Evolutionary conservation across 768 basidiomycete genomes (phyloP).

Genomic region (Hortiboletus campestris): DNA sequence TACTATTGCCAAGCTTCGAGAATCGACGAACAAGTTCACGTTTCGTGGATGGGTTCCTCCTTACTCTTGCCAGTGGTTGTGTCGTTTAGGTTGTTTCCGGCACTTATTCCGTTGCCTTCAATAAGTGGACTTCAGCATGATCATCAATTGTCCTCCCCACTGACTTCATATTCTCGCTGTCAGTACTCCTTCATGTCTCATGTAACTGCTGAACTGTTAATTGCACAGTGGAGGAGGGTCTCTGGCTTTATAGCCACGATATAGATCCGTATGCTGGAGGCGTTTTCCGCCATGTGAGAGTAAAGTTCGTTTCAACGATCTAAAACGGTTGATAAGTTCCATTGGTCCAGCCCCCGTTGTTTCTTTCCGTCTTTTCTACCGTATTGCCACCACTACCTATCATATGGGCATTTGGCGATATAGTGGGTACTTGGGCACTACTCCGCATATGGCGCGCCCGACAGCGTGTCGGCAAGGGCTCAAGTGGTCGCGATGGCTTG

Average conservation of each 20-base stretch:
- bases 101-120: constrained; percentile 47
- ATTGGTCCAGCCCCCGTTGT: constrained; percentile 67
- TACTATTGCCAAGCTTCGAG: too few species aligned
- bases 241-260: constrained; percentile 75
- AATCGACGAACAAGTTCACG: too few species aligned
- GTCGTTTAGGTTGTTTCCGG: constrained; percentile 50
- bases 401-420: constrained; percentile 72
- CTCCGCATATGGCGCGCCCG: constrained; percentile 66
- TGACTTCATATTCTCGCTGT: constrained; percentile 80
- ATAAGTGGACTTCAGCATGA: constrained; percentile 52
- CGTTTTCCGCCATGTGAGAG: constrained; percentile 77
- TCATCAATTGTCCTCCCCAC: constrained; percentile 75
- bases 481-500: constrained; percentile 52
- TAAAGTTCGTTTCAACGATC: not conserved
- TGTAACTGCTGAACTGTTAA: constrained; percentile 1
- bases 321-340: not conserved
- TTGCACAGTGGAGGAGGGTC: constrained; percentile 78
- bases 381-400: constrained; percentile 58
- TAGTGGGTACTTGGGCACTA: constrained; percentile 64
- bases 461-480: constrained; percentile 41
- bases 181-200: constrained; percentile 28
- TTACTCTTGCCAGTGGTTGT: constrained; percentile 41
- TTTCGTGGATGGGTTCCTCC: not conserved
- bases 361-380: constrained; percentile 73
- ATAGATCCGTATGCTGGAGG: constrained; percentile 88